Evolutionary conservation across 1,284 basidiomycete genomes (phyloP), one percentile per base, ranked within the genome.

Genomic region (Tremellales sp.): DNA sequence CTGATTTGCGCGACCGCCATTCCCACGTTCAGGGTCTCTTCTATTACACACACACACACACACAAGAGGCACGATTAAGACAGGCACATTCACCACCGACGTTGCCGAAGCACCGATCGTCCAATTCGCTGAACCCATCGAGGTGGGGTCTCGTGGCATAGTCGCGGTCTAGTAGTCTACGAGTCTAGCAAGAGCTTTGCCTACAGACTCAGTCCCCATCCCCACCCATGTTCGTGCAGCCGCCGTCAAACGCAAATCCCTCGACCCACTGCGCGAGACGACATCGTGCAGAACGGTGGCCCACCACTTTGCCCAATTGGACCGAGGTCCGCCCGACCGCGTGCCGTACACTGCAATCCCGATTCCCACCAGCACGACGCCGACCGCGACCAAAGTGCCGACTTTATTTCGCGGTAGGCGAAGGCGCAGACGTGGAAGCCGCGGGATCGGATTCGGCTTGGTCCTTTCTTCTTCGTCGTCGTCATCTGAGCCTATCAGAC

Each of bases 291-390:
- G 43, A 10, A 65, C 53, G 12, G 48, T 33, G 27, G 43, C 51
- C 68, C 68, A 70, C 64, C 64, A 70, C 37, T 57, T 56, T 15
- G 42, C 45, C 68, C 65, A 68, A 21, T 52, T 53, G 2, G 56
- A 42, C 11, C 54, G 45, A 21, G 13, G 19, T 10, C 52, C 55
- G 36, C 60, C 61, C 44, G 49, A 55, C 36, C 52, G 49, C 12
- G 51, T 35, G 4, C 65, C 61, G 40, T 67, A 66, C 2, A 67
- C 45, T 2, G 65, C 67, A 6, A 69, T 63, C 11, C 67, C 61
- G 1, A 73, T 45, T 0, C 71, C 70, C 13, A 72, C 31, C 1
- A 62, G 46, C 1, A 70, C 54, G 1, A 70, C 54, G 15, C 61
- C 58, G 8, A 71, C 17, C 2, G 65, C 68, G 5, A 74, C 2